Evolutionary conservation across 352 stramenopile species (phyloP), one percentile per base, ranked within the genome.

Genomic region (Pythium dissotocum): DNA sequence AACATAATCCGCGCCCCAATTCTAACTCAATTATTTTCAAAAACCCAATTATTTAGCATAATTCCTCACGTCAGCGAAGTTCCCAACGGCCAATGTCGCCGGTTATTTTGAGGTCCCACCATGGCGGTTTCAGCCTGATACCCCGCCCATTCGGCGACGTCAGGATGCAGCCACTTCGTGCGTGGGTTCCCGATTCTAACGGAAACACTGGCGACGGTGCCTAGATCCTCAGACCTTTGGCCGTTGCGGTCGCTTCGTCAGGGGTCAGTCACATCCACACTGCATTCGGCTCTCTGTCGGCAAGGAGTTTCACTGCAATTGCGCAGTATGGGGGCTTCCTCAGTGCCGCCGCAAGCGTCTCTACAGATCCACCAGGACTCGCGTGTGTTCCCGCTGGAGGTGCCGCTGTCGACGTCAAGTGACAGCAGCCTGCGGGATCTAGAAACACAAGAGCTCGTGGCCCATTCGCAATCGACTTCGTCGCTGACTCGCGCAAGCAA

Each of bases 391-490:
- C 16, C 40, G 21, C 16, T 49, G 40, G 58, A 36, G 18, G 18
- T 12, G 16, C 58, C 58, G n/a, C 46, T 65, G 42, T 58, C 58
- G 6, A 58, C 58, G 8, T 58, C 58, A 16, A 65, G 46, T 46
- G 21, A 35, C 14, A 16, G 18, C 4, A 57, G 58, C 9, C 58
- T 58, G 6, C 44, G 49, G 6, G 59, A 65, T 52, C 48, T 58
- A 5, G 59, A 65, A 36, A 65, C 56, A 33, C 46, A 65, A 40
- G 59, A 65, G 21, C 59, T 65, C 33, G 59, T 65, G 35, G 14
- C 28, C 40, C 14, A 24, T 12, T 58, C 59, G 8, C 59, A 65
- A 13, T 65, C 59, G 30, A 21, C 59, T 2, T 36, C 54, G 16
- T 48, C 28, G 13, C 4, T 14, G 30, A 9, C 32, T 49, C 40